phyloP scores from a whole-genome alignment of 768 basidiomycete species.

The Grammothele lineata region DNA sequence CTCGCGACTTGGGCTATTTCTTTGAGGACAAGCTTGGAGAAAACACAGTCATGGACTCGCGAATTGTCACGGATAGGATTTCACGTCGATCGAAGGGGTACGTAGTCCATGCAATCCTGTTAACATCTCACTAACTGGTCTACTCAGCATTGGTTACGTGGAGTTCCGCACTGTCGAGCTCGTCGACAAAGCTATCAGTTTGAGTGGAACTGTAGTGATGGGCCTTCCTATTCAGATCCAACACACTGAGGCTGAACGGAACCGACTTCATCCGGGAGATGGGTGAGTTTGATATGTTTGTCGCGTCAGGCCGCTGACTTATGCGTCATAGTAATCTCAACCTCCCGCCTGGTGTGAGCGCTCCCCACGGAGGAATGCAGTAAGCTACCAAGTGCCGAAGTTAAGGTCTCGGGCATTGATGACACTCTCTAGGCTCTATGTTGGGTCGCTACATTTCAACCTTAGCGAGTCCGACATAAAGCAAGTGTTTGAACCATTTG shows the following conservation, averaged over 20 bases:
- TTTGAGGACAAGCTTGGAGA: conserved; percentile 97
- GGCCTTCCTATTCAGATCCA: conserved; percentile 97
- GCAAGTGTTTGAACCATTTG: conserved; percentile 99
- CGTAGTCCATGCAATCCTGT: conserved; percentile 19
- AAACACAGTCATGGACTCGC: conserved; percentile 89
- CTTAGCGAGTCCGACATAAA: conserved; percentile 95
- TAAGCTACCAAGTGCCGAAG: conserved; percentile 33
- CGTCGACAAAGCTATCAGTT: conserved; percentile 84
- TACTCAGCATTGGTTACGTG: conserved; percentile 88
- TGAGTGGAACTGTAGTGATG: conserved; percentile 96
- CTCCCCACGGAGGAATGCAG: conserved; percentile 80
- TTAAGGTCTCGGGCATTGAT: neutral
- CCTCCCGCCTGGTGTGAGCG: conserved; percentile 79
- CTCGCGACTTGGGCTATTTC: conserved; percentile 96
- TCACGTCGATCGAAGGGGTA: conserved; percentile 98
- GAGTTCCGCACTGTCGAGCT: conserved; percentile 89
- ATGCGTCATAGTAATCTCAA: conserved; percentile 58
- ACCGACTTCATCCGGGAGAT: conserved; percentile 83
- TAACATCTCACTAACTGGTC: neutral
- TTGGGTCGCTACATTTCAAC: conserved; percentile 95
- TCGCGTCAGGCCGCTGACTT: conserved; percentile 9
- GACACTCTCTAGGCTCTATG: conserved; percentile 67
- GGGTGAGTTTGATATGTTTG: conserved; percentile 46
- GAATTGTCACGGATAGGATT: conserved; percentile 93
- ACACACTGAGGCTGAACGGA: conserved; percentile 95